Base-by-base conservation (phyloP, 1,284 basidiomycete species). In the Gomphus bonarii region DNA sequence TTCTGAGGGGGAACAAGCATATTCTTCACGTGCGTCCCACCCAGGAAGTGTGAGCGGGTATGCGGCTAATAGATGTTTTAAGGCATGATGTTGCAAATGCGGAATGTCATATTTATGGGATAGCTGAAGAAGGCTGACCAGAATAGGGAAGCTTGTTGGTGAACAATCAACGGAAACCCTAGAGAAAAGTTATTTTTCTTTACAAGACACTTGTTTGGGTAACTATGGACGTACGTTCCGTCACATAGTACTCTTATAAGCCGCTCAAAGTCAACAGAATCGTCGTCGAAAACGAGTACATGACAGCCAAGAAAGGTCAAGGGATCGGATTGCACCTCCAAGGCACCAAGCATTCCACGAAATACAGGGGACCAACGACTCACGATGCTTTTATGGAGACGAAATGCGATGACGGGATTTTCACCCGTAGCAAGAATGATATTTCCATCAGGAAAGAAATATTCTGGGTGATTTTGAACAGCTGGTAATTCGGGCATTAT, bases 371-470 rank as follows among this genome's bases (percentile, higher is more conserved):
- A 51, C 50, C 50, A 51, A 14, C 50, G 50, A 20, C 18, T 51
- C 30, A 40, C 33, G n/a, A 51, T 38, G 50, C 50, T 30, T 36
- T 28, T 22, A 30, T 51, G 35, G n/a, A 51, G 50, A 36, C 50
- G 36, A 28, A 51, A 51, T 5, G 50, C 50, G 16, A 51, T n/a
- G 12, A 14, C 28, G 22, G 50, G 31, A 20, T 51, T 20, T 25
- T 10, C 12, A 33, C 50, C 50, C 1, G 33, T 20, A 33, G 16
- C 22, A n/a, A 51, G 36, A 14, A 51, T 33, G 33, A 51, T 25
- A 18, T 51, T 51, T 16, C 50, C 50, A 51, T 51, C 50, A 14
- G 50, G 33, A 51, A 51, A 51, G 22, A 38, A 51, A n/a, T 38
- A 51, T 38, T 51, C 50, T 20, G 33, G 3, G 33, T 51, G 50